phyloP scores from a whole-genome alignment of 768 basidiomycete genomes.

The Termitomyces sp. region DNA sequence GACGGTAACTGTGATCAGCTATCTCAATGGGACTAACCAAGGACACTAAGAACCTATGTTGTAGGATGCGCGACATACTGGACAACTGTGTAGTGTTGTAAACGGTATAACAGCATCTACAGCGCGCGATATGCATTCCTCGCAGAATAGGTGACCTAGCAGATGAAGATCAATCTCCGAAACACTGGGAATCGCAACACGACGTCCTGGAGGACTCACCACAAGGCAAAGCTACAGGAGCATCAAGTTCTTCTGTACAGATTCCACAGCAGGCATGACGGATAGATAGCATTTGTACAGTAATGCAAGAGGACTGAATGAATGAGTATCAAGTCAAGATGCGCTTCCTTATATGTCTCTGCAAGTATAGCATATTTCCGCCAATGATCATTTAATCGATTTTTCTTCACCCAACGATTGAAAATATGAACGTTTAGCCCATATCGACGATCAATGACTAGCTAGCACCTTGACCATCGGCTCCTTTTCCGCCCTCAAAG shows the following conservation, averaged over 20 bases:
- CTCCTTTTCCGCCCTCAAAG: not conserved
- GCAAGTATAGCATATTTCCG: not conserved
- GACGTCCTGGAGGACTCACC: constrained; percentile 34
- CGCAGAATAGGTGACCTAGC: constrained; percentile 63
- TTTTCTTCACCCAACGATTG: not conserved
- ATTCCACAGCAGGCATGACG: constrained; percentile 51
- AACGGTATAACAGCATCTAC: constrained; percentile 43
- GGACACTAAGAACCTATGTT: constrained; percentile 38
- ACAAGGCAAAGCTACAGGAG: constrained; percentile 58
- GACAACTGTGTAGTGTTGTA: constrained; percentile 47
- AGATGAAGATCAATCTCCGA: not conserved
- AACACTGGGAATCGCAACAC: not conserved
- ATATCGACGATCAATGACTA: not conserved
- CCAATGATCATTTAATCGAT: not conserved
- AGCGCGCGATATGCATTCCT: constrained; percentile 47
- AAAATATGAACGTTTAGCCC: not conserved
- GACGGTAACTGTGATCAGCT: constrained; percentile 4
- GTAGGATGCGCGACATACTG: constrained; percentile 51
- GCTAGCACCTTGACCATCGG: not conserved
- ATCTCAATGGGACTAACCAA: not conserved
- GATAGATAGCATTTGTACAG: not conserved
- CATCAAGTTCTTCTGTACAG: constrained; percentile 50
- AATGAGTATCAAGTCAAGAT: not conserved
- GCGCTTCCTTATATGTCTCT: constrained; percentile 10
- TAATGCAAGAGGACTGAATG: not conserved